Base-by-base conservation (phyloP, 83 land plant species). In the Isoetes engelmannii region DNA sequence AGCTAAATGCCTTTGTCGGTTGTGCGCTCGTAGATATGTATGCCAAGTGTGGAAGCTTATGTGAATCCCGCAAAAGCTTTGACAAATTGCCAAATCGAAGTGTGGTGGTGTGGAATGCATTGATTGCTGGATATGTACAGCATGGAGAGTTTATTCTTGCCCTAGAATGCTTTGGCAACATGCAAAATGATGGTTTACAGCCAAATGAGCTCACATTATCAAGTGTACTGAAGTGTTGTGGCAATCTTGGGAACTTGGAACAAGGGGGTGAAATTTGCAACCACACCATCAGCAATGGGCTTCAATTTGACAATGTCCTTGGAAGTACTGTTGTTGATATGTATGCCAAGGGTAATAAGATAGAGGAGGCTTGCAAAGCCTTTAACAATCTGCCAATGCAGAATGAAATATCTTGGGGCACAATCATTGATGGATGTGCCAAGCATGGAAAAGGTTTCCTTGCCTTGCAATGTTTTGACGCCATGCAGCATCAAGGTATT, bases 311-410 rank as follows among this genome's bases (percentile, higher is more conserved):
- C 28, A 28, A 28, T 2, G 65, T 68, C 13, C 41, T 73, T 49
- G 57, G 63, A 47, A 78, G 68, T 68, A 71, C 80, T 7, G 47
- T 78, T 60, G 47, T 78, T 5, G 68, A 74, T 9, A 67, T 73
- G 72, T 78, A 78, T 68, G 62, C 72, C 49, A 78, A 78, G 55
- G 72, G 76, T 51, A 72, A 71, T n/a, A 49, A 68, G 54, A 60
- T 72, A 17, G 41, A 45, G 17, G 71, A 78, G 67, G 80, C 80
- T 50, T 9, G 5, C 37, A 49, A 43, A 28, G 68, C 73, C 6
- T 64, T 53, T 44, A 18, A 17, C 47, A 42, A 20, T 28, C 67
- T 72, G 64, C 15, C 19, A 41, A 48, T 19, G 12, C 59, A 12
- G 4, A 73, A 78, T 60, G 65, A 68, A 3, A 59, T 73, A 10